Conservation (phyloP, 345 rosid genomes). For the Citrus australasica region DNA sequence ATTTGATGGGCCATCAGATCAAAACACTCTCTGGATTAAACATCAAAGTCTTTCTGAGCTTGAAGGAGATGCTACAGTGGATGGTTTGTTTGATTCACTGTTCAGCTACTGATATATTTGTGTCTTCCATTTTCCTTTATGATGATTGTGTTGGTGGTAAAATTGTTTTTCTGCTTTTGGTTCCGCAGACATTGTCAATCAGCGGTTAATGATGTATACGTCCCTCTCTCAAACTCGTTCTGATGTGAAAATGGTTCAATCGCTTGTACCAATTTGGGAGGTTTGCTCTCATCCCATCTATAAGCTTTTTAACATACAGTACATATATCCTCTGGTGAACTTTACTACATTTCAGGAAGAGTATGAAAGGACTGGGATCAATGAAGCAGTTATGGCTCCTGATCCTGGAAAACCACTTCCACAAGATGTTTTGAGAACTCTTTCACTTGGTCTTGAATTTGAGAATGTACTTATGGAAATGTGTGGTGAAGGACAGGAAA, state of each 20-base stretch:
- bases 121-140: not conserved
- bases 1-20: slow-evolving; percentile 38
- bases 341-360: slow-evolving; percentile 58
- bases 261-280: slow-evolving; percentile 98
- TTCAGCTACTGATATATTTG: not conserved
- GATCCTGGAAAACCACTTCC: slow-evolving; percentile 76
- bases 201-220: slow-evolving; percentile 51
- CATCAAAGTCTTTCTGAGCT: slow-evolving; percentile 88
- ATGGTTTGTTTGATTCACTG: slow-evolving; percentile 47
- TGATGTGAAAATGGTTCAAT: slow-evolving; percentile 93
- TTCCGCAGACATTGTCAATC: slow-evolving; percentile 78
- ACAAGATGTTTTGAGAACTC: slow-evolving; percentile 58
- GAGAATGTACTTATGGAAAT: slow-evolving; percentile 42
- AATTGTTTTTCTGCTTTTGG: slow-evolving; percentile 13
- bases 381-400: slow-evolving; percentile 43
- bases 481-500: slow-evolving; percentile 29
- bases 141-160: slow-evolving; percentile 12
- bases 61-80: slow-evolving; percentile 79
- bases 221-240: slow-evolving; percentile 71
- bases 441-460: slow-evolving; percentile 51
- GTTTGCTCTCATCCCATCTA: slow-evolving; percentile 34
- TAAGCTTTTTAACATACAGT: not conserved
- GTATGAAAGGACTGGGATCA: slow-evolving; percentile 71
- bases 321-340: slow-evolving; percentile 14
- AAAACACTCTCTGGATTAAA: slow-evolving; percentile 31